Conservation (phyloP, 2,329 filamentous ascomycete species). For the Ilyonectria sp. region DNA sequence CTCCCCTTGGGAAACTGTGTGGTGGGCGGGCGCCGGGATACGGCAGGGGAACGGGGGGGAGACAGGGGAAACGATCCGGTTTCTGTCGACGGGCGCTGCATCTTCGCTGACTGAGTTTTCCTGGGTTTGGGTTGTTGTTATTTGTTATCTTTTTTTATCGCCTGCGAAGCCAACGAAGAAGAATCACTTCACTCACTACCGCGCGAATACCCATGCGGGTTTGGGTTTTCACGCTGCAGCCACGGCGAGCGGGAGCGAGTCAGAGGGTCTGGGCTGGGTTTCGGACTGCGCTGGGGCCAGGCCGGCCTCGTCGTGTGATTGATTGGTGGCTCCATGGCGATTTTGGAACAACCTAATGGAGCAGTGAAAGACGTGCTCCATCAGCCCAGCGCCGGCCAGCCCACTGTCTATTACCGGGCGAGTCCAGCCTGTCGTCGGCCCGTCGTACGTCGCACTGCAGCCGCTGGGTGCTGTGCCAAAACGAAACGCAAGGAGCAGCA, state of each 20-base stretch:
- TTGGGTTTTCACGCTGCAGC: background rate
- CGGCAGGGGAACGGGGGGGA: background rate
- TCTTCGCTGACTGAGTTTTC: background rate
- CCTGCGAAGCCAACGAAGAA: too few species aligned
- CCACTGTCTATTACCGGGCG: background rate
- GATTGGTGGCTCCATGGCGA: conserved; percentile 16
- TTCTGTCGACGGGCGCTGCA: background rate
- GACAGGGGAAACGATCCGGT: background rate
- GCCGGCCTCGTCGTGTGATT: conserved; percentile 19
- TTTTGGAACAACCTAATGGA: conserved; percentile 1
- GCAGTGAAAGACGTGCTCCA: background rate
- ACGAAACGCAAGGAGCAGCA: background rate
- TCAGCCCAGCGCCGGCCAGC: background rate
- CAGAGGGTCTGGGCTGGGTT: conserved; percentile 10
- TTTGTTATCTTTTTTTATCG: background rate
- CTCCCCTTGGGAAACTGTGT: conserved; percentile 10
- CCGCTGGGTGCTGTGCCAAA: background rate
- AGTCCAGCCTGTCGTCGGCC: background rate
- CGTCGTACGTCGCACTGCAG: background rate
- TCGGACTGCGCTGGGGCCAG: conserved; percentile 2
- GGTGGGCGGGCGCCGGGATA: background rate
- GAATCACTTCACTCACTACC: too few species aligned
- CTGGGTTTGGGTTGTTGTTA: background rate
- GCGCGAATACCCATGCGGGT: too few species aligned
- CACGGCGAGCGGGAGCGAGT: conserved; percentile 10